Base-by-base conservation (phyloP, 306 rosid species). In the Trifolium dubium region DNA sequence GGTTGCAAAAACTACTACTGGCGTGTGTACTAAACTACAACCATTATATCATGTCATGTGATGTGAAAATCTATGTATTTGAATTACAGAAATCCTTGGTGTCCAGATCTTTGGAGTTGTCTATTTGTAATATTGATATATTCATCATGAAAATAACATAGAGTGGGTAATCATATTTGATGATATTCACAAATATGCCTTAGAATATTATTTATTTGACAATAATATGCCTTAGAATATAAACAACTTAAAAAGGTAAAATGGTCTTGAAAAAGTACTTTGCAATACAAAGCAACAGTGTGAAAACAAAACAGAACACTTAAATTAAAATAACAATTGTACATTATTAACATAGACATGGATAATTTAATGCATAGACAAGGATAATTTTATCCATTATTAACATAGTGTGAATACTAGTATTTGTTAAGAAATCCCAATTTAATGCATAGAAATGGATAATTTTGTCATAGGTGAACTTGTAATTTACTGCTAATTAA, bases 61-160 rank as follows among this genome's bases (percentile, higher is more conserved):
- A 47, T 29, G 49, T 43, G 49, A 11, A 43, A 2, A 43, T 43
- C 49, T 43, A 43, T 43, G 49, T 11, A 43, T 43, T 43, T 43
- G n/a, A 43, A 43, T 12, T 11, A 43, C 49, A 43, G 13, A 43
- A 43, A 67, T 58, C 61, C 47, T 41, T 41, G 18, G 47, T 76
- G 35, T 59, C 41, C 41, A 67, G 35, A 47, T 41, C 37, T 56
- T 28, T 37, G 58, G 35, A 28, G 19, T 67, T 34, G 37, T 37
- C 65, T 8, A 39, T 10, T 29, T 74, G 72, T 74, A 67, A 19
- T 53, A 78, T 78, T 64, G 15, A 64, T 53, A 43, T 64, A 63
- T 19, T 29, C 43, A 14, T 15, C 10, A 67, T 72, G 63, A 65
- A 31, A 34, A 18, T 34, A 39, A 41, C n/a, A 32, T 3, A 71